Base-by-base conservation (phyloP, 1,139 yeast genomes). In the Geotrichum fermentans region DNA sequence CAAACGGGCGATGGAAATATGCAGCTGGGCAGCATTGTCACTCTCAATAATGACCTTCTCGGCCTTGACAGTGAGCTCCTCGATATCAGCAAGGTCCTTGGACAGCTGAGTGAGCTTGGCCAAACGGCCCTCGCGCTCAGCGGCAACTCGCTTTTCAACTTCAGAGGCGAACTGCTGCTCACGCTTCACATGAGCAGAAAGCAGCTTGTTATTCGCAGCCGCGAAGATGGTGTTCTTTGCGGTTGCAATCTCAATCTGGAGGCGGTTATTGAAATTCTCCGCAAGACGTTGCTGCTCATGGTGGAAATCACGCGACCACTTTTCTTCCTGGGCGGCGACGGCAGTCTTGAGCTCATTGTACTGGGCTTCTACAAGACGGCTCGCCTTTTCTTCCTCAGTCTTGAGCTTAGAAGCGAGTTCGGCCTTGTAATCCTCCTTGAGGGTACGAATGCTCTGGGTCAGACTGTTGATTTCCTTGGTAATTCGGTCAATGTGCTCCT, bases 71-170 rank as follows among this genome's bases (percentile, higher is more conserved):
- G 85, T 81, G 51, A 84, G 72, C 40, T 73, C 68, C 64, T 82
- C 86, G 55, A 87, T 70, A 37, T 76, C 75, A 32, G 69, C 72
- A 49, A 90, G 73, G 58, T 83, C 75, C 29, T 70, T 62, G 57
- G 78, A 72, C 51, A 94, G 73, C 53, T 78, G 77, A 29, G 76
- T 75, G 60, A 92, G 74, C 61, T 82, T 76, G 45, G 85, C 77
- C 59, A 89, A 77, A 63, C 95, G 82, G 32, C 90, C 89, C 52
- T 80, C 73, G 67, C 97, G 83, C 72, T 92, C 98, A 29, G 71
- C 61, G 59, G 88, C 95, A 46, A 94, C 77, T 55, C 77, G 79
- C 43, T 79, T 77, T 45, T 76, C 68, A 51, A 92, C 73, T 54
- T 82, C 73, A 55, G 76, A 71, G 56, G 84, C 82, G 66, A 88